Conservation (phyloP, 495 filamentous ascomycete species). For the Parmelia sp. region DNA sequence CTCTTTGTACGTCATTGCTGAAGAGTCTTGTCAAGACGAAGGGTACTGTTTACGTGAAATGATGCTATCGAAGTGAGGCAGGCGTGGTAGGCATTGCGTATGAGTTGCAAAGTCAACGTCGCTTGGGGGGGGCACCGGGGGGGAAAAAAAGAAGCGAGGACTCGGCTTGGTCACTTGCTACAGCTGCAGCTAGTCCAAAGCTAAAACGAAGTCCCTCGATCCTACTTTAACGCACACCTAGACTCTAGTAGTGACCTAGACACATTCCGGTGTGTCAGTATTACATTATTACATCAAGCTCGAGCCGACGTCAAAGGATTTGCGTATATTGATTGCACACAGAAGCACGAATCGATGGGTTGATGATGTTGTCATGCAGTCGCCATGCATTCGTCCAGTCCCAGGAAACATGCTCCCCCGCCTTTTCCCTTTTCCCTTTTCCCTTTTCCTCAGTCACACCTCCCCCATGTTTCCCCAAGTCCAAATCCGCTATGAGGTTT, state of each 20-base stretch:
- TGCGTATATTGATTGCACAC: not conserved
- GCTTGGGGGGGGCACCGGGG: not conserved
- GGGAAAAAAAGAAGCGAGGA: slow-evolving; percentile 14
- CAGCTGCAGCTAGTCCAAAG: not conserved
- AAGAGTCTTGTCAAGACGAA: not conserved
- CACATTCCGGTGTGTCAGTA: slow-evolving; percentile 10
- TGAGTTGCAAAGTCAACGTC: slow-evolving; percentile 12
- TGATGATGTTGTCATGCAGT: not conserved
- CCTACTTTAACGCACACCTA: not conserved
- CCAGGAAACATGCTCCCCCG: not conserved
- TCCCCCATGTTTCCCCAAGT: not conserved
- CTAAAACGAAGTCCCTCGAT: not conserved
- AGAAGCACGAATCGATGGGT: too few relatives aligned
- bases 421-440: not conserved
- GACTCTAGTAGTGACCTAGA: too few relatives aligned
- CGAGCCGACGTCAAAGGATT: not conserved
- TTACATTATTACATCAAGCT: not conserved
- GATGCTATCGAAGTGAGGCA: not conserved
- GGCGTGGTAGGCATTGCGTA: not conserved
- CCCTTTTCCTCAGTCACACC: not conserved
- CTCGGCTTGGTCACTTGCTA: not conserved
- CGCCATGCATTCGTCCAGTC: slow-evolving; percentile 1
- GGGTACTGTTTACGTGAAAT: not conserved
- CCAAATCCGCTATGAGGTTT: not conserved
- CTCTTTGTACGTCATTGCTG: slow-evolving; percentile 2